These are phyloP conservation scores for Neonothopanus nambi DNA, from an alignment of 1,284 basidiomycete species.

Conservation along the genomic window DNA sequence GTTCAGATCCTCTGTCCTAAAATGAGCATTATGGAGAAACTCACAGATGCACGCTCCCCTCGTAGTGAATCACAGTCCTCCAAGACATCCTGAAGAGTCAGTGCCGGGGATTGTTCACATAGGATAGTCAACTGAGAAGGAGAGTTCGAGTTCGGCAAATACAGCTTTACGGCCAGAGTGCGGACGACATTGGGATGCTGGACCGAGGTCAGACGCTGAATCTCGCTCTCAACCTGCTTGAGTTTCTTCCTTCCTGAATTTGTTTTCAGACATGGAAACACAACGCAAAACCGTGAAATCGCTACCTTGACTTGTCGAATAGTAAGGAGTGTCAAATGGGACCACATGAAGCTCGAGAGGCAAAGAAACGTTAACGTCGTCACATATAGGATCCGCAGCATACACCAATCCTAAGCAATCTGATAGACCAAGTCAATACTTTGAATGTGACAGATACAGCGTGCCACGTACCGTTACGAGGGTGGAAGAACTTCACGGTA, in stretches of 20 bases:
- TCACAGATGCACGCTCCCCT: slow-evolving; percentile 65
- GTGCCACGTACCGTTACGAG: slow-evolving; percentile 51
- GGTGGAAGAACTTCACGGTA: slow-evolving; percentile 70
- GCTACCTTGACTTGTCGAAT: slow-evolving; percentile 59
- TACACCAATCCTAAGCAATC: slow-evolving; percentile 66
- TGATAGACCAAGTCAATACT: slow-evolving; percentile 23
- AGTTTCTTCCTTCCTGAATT: slow-evolving; percentile 54
- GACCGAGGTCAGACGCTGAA: slow-evolving; percentile 57
- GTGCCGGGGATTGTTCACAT: slow-evolving; percentile 60
- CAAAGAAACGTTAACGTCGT: slow-evolving; percentile 53
- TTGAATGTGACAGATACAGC: slow-evolving; percentile 6
- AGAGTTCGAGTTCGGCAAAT: slow-evolving; percentile 45
- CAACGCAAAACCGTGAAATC: background rate
- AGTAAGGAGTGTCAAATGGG: slow-evolving; percentile 66
- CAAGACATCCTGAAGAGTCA: slow-evolving; percentile 69
- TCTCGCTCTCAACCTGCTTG: slow-evolving; percentile 62
- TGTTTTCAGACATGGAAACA: background rate
- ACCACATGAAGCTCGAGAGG: slow-evolving; percentile 68
- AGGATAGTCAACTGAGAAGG: slow-evolving; percentile 61
- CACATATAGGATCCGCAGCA: slow-evolving; percentile 70
- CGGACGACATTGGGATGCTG: slow-evolving; percentile 62
- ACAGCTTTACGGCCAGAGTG: slow-evolving; percentile 65
- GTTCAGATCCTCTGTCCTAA: background rate
- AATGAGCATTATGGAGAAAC: slow-evolving; percentile 18
- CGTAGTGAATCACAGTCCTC: slow-evolving; percentile 65